Evolutionary conservation across 805 yeast genomes (phyloP).

Genomic region (Lachancea thermotolerans): DNA sequence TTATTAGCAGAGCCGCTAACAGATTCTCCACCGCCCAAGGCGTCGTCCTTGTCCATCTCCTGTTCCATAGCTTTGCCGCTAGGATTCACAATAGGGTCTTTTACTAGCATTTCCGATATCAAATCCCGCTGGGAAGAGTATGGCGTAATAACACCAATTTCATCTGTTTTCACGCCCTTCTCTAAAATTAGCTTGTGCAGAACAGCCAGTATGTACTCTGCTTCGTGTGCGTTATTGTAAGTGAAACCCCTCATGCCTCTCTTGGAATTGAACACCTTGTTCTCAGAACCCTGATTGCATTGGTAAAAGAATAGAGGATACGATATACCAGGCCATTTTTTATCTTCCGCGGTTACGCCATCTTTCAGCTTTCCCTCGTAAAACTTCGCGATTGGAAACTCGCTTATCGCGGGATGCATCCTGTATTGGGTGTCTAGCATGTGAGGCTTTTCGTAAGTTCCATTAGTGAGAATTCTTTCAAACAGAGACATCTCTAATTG

Average conservation of each 20-base stretch:
- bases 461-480: constrained; percentile 58
- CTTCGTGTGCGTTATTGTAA: constrained; percentile 51
- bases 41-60: constrained; percentile 58
- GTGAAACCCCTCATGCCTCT: constrained; percentile 48
- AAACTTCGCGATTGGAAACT: constrained; percentile 48
- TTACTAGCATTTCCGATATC: constrained; percentile 43
- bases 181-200: constrained; percentile 47
- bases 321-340: constrained; percentile 41
- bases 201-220: constrained; percentile 39
- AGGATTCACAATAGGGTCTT: constrained; percentile 53
- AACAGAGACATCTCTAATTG: constrained; percentile 59
- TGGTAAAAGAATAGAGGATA: constrained; percentile 63
- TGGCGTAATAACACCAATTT: constrained; percentile 68
- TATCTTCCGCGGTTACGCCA: constrained; percentile 52
- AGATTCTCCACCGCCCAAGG: constrained; percentile 31
- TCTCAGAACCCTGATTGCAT: constrained; percentile 40
- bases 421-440: constrained; percentile 67
- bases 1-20: constrained; percentile 6
- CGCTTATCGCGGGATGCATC: constrained; percentile 60
- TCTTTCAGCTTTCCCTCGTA: constrained; percentile 45
- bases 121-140: constrained; percentile 68
- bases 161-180: constrained; percentile 41
- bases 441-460: constrained; percentile 51
- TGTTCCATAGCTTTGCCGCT: constrained; percentile 38
- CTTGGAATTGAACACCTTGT: constrained; percentile 40